Percentiles rank a stretch among this genome's conserved stretches.
Evolutionary conservation across 2,329 filamentous ascomycete species (phyloP).

Genomic region (Penicillium frequentans): DNA sequence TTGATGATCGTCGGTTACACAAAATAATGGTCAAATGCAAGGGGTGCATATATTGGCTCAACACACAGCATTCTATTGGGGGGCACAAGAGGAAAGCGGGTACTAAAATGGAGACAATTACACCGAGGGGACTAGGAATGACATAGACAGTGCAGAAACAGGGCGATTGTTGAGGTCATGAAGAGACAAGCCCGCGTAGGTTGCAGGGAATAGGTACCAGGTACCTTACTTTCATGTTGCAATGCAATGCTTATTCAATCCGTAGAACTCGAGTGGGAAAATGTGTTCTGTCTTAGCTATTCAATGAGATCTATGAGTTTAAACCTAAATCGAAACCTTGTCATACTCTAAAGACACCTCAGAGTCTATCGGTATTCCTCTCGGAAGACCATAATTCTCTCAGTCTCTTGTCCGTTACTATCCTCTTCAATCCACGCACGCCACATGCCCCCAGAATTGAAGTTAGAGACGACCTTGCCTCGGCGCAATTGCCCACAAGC

Average conservation of each 20-base stretch:
- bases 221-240: too few relatives aligned
- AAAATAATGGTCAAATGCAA: background rate
- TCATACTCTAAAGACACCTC: background rate
- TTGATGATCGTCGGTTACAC: background rate
- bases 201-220: background rate
- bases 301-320: background rate
- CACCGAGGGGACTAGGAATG: background rate
- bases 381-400: conserved; percentile 47
- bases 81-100: background rate
- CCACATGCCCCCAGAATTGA: conserved; percentile 87
- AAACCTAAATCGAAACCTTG: background rate
- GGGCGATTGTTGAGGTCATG: background rate
- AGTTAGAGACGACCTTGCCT: conserved; percentile 68
- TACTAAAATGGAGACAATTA: background rate
- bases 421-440: conserved; percentile 64
- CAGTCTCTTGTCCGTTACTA: conserved; percentile 29
- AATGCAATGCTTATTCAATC: too few relatives aligned
- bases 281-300: background rate
- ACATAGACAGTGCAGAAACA: background rate
- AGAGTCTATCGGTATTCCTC: conserved; percentile 34
- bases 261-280: background rate
- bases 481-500: conserved; percentile 30
- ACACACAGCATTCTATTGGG: background rate
- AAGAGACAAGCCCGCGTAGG: background rate
- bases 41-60: background rate